These are phyloP conservation scores for Zizania latifolia DNA, from an alignment of 176 grass and related monocot species.

Conservation along the genomic window DNA sequence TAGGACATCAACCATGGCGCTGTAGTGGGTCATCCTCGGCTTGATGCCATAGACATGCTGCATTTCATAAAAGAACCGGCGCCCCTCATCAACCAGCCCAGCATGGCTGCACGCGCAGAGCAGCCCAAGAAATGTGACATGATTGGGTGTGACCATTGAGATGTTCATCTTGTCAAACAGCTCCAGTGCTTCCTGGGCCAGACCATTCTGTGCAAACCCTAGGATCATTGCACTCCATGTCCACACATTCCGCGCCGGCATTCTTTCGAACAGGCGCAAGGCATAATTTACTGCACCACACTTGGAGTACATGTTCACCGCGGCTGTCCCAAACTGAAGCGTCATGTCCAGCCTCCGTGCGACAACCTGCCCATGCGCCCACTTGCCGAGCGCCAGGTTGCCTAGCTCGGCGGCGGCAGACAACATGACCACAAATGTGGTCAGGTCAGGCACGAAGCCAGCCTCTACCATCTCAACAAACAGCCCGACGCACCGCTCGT, in stretches of 20 bases:
- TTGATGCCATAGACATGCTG: constrained; percentile 33
- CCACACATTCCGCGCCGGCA: constrained; percentile 40
- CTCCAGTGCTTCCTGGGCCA: constrained; percentile 12
- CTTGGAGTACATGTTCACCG: constrained; percentile 56
- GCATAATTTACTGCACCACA: constrained; percentile 35
- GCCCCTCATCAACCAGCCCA: constrained; percentile 37
- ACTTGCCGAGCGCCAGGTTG: constrained; percentile 43
- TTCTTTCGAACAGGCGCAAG: constrained; percentile 33
- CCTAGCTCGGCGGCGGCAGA: constrained; percentile 29
- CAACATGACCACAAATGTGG: constrained; percentile 52
- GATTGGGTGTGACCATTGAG: constrained; percentile 26
- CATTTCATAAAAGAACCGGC: constrained; percentile 48
- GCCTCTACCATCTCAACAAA: constrained; percentile 30
- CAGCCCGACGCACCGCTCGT: constrained; percentile 2
- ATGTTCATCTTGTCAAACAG: constrained; percentile 45
- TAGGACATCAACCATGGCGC: constrained; percentile 59
- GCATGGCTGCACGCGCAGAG: constrained; percentile 51
- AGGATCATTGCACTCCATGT: constrained; percentile 58
- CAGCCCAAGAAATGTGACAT: constrained; percentile 54
- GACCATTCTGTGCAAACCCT: constrained; percentile 52
- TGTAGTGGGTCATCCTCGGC: constrained; percentile 49
- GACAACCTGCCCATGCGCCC: constrained; percentile 45
- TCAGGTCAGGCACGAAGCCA: constrained; percentile 35
- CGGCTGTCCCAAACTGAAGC: constrained; percentile 45
- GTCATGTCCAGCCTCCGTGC: constrained; percentile 18